Base-by-base conservation (phyloP, 768 basidiomycete species). In the Epithele typhae region DNA sequence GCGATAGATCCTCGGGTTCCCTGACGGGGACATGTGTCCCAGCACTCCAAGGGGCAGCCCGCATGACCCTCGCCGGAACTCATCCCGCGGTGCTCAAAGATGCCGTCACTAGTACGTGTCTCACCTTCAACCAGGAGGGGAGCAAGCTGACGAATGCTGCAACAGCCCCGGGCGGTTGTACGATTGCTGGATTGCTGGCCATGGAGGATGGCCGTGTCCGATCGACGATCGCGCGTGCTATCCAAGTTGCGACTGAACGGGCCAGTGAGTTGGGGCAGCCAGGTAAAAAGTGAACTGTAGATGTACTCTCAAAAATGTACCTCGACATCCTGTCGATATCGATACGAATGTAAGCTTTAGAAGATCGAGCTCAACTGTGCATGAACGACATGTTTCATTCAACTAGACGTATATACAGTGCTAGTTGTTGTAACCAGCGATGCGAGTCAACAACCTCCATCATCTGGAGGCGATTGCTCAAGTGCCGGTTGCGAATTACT, bases 81-180 rank as follows among this genome's bases (percentile, higher is more conserved):
- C 96, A 98, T 64, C 96, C 96, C 7, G 93, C 96, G 4, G 91
- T 92, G 58, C 83, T 99, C 56, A 97, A 97, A 64, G 96, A 99
- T 66, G 83, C 92, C 4, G 96, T 99, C 2, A 97, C 96, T 10
- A 99, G 95, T 92, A 59, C 58, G 88, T 72, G 6, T 32, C 30
- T 32, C 30, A 15, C 30, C 9, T 32, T 32, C 30, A 32, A 15
- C 30, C 30, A 32, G 9, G n/a, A n/a, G n/a, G n/a, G n/a, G n/a
- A n/a, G n/a, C n/a, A 32, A 32, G 9, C 21, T 7, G 5, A 42
- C 40, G 15, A 39, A 59, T 6, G 22, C n/a, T 45, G 25, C 15
- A 3, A 42, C 38, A 97, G 95, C 96, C 32, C 96, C 96, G 0
- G 96, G 95, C 46, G 96, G 96, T 37, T 96, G 93, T 59, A 99